Evolutionary conservation across 2,329 filamentous ascomycete genomes (phyloP), one percentile per base, ranked within the genome.

Genomic region (Thelonectria olida): DNA sequence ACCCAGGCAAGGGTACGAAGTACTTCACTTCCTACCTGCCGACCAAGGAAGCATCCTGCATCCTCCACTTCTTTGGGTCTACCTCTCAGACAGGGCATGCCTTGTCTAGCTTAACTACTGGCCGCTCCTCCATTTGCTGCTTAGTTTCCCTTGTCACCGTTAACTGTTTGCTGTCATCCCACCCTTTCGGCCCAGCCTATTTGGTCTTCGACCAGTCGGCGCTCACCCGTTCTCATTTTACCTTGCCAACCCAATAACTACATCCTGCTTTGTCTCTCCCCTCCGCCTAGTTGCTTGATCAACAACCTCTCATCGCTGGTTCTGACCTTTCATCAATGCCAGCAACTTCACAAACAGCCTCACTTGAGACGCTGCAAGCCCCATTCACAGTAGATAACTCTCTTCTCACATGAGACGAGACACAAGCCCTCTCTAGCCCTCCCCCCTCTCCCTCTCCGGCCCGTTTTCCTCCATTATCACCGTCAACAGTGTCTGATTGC

Each of bases 401-500:
- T 58, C 54, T 62, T 62, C 63, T 59, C 54, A 54, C 52, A 59
- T 58, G 65, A 67, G 58, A 60, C 66, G 66, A 67, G 59, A 62
- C 59, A 70, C 59, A 49, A 56, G 52, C 50, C 53, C 52, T 44
- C 45, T 54, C 39, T 54, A 48, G 54, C 63, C 41, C 56, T 57
- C 62, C 57, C 65, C 62, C 53, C 28, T 31, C 5, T 34, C 31
- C 15, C 31, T 34, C 2, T 10, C 12, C 31, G 10, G 31, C 31
- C 15, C 31, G 31, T 52, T 67, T 57, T 42, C 58, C 62, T 61
- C 48, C 65, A 66, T 63, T 64, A 67, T 58, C 63, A 61, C 63
- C 54, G 54, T 63, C 58, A 62, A 63, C 61, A 48, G 55, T 69
- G 72, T 73, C 67, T 71, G 68, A 68, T 73, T 73, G 63, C 66